phyloP scores from a whole-genome alignment of 148 eudicot genomes.

The Rhododendron molle region DNA sequence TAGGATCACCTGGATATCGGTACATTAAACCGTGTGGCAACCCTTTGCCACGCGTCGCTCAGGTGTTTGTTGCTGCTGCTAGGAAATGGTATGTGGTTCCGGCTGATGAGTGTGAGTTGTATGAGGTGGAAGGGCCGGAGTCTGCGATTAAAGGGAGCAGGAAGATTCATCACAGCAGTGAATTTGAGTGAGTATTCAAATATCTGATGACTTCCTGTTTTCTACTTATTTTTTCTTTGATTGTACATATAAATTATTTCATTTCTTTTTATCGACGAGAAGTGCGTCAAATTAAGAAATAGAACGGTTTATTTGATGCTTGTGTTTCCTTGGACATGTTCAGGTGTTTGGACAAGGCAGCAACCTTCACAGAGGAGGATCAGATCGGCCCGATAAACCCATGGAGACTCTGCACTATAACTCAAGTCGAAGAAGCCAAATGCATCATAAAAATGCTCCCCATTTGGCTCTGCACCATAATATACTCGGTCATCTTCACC shows the following conservation, averaged over 20 bases:
- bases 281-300: neutral
- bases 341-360: conserved; percentile 87
- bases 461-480: conserved; percentile 88
- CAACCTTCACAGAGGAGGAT: conserved; percentile 48
- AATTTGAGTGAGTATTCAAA: conserved; percentile 34
- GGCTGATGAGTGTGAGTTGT: conserved; percentile 33
- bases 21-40: conserved; percentile 66
- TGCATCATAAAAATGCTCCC: conserved; percentile 75
- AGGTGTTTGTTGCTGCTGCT: conserved; percentile 66
- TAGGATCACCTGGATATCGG: conserved; percentile 49
- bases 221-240: neutral
- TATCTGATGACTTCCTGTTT: neutral
- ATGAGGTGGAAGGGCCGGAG: conserved; percentile 59
- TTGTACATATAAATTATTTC: neutral
- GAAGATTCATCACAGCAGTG: conserved; percentile 64
- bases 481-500: conserved; percentile 85
- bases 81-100: conserved; percentile 38
- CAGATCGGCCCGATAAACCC: conserved; percentile 30
- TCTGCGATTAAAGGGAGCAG: conserved; percentile 93
- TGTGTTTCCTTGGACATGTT: neutral
- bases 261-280: neutral
- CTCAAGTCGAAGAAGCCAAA: conserved; percentile 93
- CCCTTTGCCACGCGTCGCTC: conserved; percentile 78
- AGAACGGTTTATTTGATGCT: neutral
- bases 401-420: conserved; percentile 79